phyloP scores from a whole-genome alignment of 2,329 filamentous ascomycete genomes.

The Teratosphaeria viscida region DNA sequence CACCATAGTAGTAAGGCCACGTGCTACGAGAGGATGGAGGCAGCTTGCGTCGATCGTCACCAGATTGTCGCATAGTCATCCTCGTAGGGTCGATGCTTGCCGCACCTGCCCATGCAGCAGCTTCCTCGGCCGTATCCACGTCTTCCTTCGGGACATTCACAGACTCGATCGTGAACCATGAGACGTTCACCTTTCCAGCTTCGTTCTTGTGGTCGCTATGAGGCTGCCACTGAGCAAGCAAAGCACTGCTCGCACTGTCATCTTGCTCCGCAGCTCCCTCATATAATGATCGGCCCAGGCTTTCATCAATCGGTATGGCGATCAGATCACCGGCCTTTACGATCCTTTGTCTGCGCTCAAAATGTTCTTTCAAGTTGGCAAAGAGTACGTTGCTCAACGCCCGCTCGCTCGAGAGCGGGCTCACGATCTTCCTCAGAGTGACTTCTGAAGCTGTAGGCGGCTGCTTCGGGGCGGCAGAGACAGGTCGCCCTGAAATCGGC shows the following conservation, averaged over 20 bases:
- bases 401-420: constrained; percentile 76
- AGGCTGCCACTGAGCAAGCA: constrained; percentile 15
- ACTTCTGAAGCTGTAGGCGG: constrained; percentile 64
- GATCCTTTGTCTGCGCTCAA: constrained; percentile 70
- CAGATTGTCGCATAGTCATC: constrained; percentile 85
- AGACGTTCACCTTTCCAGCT: constrained; percentile 41
- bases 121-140: constrained; percentile 44
- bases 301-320: constrained; percentile 78
- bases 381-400: constrained; percentile 78
- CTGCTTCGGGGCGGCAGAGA: constrained; percentile 32
- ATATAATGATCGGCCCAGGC: constrained; percentile 70
- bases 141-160: constrained; percentile 45
- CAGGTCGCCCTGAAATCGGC: constrained; percentile 18
- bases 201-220: constrained; percentile 23
- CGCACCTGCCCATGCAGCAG: constrained; percentile 73
- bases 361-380: constrained; percentile 76
- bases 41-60: constrained; percentile 70
- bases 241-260: constrained; percentile 43
- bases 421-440: constrained; percentile 77
- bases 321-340: constrained; percentile 82
- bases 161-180: constrained; percentile 86
- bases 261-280: constrained; percentile 62
- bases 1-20: constrained; percentile 83
- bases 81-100: constrained; percentile 76
- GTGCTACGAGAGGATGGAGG: constrained; percentile 65